Conservation (phyloP, 768 basidiomycete genomes). For the Leccinum longicurvipes region DNA sequence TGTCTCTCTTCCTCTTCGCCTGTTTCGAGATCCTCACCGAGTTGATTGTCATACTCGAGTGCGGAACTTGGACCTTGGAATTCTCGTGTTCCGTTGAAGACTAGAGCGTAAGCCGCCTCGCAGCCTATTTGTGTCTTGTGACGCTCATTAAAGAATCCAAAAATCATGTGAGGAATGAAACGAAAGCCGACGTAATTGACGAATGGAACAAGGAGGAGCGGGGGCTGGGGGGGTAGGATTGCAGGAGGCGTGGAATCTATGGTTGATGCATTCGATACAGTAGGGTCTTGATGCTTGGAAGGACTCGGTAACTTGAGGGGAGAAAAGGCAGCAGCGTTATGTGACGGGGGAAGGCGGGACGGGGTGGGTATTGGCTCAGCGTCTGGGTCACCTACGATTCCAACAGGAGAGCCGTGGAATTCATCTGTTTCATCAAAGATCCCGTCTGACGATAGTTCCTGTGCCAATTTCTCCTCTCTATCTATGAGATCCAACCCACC, state of each 20-base stretch:
- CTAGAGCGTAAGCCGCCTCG: conserved; percentile 74
- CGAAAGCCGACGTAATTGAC: conserved; percentile 75
- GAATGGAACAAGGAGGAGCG: conserved; percentile 74
- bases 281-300: conserved; percentile 14
- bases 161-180: conserved; percentile 86
- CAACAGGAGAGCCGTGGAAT: conserved; percentile 21
- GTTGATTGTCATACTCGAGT: conserved; percentile 20
- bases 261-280: conserved; percentile 20
- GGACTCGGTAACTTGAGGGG: conserved; percentile 29
- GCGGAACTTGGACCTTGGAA: conserved; percentile 39
- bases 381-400: conserved; percentile 25
- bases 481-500: conserved; percentile 66
- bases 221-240: conserved; percentile 68
- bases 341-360: conserved; percentile 36
- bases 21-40: conserved; percentile 1
- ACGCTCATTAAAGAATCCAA: conserved; percentile 90
- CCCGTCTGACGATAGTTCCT: conserved; percentile 65
- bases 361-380: conserved; percentile 41
- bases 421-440: conserved; percentile 70
- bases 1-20: conserved; percentile 4
- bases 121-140: conserved; percentile 76
- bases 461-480: conserved; percentile 66
- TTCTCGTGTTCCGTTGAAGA: conserved; percentile 60
- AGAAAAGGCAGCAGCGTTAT: conserved; percentile 31
- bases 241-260: conserved; percentile 48